Evolutionary conservation across 2,329 filamentous ascomycete genomes (phyloP).

Genomic region (Lasiodiplodia sp.): DNA sequence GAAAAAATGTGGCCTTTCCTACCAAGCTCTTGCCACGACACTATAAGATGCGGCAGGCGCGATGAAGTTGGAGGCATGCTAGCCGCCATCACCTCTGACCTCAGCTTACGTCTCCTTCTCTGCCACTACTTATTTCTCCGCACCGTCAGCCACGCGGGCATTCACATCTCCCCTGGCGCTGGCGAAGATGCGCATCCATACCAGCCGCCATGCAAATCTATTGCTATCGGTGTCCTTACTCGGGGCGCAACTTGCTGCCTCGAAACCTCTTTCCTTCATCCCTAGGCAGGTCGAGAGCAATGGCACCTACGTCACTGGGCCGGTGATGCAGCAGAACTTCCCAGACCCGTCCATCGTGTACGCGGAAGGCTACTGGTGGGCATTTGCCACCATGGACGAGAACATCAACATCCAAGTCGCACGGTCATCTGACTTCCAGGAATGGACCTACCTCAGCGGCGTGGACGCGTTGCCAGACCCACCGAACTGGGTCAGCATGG

Average conservation of each 20-base stretch:
- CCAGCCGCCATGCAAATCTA: not conserved
- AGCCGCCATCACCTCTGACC: not conserved
- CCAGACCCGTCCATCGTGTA: slow-evolving; percentile 25
- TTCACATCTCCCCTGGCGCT: not conserved
- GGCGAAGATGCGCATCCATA: not conserved
- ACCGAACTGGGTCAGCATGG: slow-evolving; percentile 30
- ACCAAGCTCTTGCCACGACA: not conserved
- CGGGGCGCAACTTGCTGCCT: not conserved
- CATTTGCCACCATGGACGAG: slow-evolving; percentile 25
- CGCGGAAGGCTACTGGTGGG: slow-evolving; percentile 24
- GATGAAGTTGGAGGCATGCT: not conserved
- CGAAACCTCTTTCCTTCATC: slow-evolving; percentile 11
- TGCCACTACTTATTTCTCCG: not conserved
- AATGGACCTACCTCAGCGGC: slow-evolving; percentile 27
- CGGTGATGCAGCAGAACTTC: slow-evolving; percentile 22
- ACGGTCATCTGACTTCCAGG: slow-evolving; percentile 23
- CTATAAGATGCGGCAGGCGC: slow-evolving; percentile 20
- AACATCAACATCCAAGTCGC: slow-evolving; percentile 29
- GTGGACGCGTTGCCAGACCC: slow-evolving; percentile 29
- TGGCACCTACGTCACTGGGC: slow-evolving; percentile 21
- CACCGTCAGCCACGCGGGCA: not conserved
- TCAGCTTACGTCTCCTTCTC: not conserved
- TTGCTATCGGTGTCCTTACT: slow-evolving; percentile 5
- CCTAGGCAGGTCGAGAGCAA: not conserved
- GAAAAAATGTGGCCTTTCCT: not conserved